Conservation (phyloP, 2,329 filamentous ascomycete genomes). For the Pseudogymnoascus sp. region DNA sequence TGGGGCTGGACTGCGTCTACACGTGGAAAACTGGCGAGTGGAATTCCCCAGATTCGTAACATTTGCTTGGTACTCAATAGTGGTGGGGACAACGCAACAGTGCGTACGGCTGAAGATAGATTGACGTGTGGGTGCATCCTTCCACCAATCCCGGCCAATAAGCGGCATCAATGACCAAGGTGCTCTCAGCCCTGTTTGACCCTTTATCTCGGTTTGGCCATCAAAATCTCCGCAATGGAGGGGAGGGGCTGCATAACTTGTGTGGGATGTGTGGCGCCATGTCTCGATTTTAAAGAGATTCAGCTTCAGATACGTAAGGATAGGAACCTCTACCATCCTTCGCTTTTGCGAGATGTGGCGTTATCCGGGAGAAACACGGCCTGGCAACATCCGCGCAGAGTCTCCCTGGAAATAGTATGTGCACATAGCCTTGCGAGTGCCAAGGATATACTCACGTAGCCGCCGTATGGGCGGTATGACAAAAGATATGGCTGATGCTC, state of each 20-base stretch:
- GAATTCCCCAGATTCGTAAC: not conserved
- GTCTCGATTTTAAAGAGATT: not conserved
- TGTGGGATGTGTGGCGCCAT: not conserved
- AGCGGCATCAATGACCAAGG: not conserved
- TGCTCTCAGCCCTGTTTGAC: conserved; percentile 6
- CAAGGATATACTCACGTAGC: not conserved
- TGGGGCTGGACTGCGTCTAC: not conserved
- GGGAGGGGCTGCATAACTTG: not conserved
- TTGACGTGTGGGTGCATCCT: conserved; percentile 9
- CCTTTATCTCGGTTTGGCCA: conserved; percentile 7
- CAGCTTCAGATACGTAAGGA: not conserved
- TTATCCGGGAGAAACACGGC: not conserved
- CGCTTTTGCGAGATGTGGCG: not conserved
- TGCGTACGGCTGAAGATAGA: conserved; percentile 4
- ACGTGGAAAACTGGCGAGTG: not conserved
- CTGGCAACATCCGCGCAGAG: not conserved
- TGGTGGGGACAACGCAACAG: not conserved
- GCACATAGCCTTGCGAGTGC: not conserved
- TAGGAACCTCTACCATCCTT: not conserved
- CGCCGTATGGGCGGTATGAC: not conserved
- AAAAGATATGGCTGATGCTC: not conserved
- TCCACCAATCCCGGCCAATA: not conserved
- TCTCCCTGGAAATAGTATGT: not conserved
- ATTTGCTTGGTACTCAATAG: conserved; percentile 2
- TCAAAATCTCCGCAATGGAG: not conserved